Evolutionary conservation across 805 yeast genomes (phyloP), one percentile per base, ranked within the genome.

Genomic region (Saccharomycopsis schoenii): DNA sequence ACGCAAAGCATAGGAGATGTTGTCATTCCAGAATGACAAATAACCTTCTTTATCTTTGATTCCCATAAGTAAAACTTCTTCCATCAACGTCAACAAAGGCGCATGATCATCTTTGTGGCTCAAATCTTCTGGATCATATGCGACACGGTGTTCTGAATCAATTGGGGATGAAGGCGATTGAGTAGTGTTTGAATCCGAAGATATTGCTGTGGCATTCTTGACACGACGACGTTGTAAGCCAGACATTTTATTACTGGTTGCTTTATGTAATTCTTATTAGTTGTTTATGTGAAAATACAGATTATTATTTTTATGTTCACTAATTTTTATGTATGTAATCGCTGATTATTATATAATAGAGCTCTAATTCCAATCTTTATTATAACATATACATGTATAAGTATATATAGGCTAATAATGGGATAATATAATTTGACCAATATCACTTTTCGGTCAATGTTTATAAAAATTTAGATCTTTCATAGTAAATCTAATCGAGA

Each of bases 11-110:
- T 94, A 94, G 25, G 97, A 90, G 60, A 94, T 92, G 73, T 90
- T 92, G 74, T 94, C 99, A 71, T 94, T 94, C 99, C 99, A 94
- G 74, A 94, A 94, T 36, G 97, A 90, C 55, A 94, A 78, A 72
- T 93, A 91, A 12, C 99, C 99, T 73, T 94, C 98, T 68, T 88
- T 88, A 74, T 94, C 98, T 70, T 93, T 92, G 66, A 94, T 80
- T 4, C 99, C 99, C 77, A 94, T 81, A 65, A 94, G 79, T 66
- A 94, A 77, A 6, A 94, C 97, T 74, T 94, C 99, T 73, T 94
- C 99, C 97, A 94, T 91, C 66, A 94, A 76, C 0, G 99, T 94
- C 66, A 94, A 78, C 52, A 83, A 76, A 1, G 99, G 99, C 57
- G 76, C 74, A 59, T 74, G 69, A 9, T 67, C 69, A 60, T 74